Evolutionary conservation across 106 monocot genomes (phyloP).

Genomic region (Dendrobium nobile): DNA sequence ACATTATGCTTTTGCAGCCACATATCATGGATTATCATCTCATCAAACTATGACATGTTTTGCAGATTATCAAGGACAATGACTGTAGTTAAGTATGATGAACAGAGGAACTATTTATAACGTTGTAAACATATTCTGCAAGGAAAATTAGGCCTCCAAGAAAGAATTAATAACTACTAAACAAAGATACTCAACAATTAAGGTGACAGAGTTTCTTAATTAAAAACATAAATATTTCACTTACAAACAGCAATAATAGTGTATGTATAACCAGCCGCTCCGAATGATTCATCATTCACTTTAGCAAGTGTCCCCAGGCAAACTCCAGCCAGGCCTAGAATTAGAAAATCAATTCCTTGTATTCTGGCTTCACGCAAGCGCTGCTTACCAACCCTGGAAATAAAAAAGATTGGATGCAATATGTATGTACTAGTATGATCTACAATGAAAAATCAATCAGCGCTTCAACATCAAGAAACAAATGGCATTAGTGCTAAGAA

Average conservation of each 20-base stretch:
- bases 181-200: neutral
- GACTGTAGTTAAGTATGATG: neutral
- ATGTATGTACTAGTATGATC: neutral
- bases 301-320: constrained; percentile 77
- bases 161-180: neutral
- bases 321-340: constrained; percentile 67
- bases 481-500: neutral
- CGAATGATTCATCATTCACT: constrained; percentile 72
- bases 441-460: neutral
- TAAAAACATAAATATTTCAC: constrained; percentile 9
- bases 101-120: neutral
- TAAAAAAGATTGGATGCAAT: neutral
- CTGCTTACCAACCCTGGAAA: constrained; percentile 60
- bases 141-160: neutral
- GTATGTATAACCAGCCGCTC: constrained; percentile 65
- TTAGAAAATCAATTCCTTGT: constrained; percentile 70
- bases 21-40: neutral
- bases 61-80: neutral
- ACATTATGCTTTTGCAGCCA: neutral
- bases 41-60: neutral
- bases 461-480: constrained; percentile 4
- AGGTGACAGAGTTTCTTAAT: neutral
- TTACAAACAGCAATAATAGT: constrained; percentile 90
- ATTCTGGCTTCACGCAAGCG: constrained; percentile 73
- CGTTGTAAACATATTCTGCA: neutral